Conservation (phyloP, 78 protist genomes). For the Thecamonas trahens region DNA sequence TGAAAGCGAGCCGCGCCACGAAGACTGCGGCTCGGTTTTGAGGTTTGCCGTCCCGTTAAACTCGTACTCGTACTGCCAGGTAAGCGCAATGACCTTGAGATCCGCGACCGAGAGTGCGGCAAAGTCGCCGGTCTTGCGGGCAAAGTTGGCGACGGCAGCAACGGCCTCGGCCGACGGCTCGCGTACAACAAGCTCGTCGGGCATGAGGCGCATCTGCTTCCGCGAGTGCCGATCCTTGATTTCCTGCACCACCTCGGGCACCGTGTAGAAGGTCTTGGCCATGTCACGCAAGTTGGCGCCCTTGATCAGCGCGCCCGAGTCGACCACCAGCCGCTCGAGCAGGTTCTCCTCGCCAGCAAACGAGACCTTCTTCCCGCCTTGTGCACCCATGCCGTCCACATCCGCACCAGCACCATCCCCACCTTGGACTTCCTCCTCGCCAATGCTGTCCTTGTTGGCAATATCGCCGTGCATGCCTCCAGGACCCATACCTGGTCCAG, state of each 20-base stretch:
- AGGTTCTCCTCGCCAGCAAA: too few species aligned
- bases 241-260: background rate
- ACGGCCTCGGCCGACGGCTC: background rate
- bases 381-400: too few species aligned
- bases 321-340: too few species aligned
- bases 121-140: slow-evolving; percentile 1
- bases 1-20: too few species aligned
- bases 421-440: too few species aligned
- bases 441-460: too few species aligned
- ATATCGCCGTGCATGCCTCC: too few species aligned
- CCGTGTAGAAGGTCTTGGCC: background rate
- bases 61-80: slow-evolving; percentile 1
- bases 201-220: background rate
- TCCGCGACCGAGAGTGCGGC: background rate
- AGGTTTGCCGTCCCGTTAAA: background rate
- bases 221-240: background rate
- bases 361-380: too few species aligned
- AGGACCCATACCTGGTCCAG: too few species aligned
- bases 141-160: background rate
- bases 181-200: background rate
- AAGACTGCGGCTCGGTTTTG: background rate
- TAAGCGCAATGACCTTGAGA: slow-evolving; percentile 14
- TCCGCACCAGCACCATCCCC: too few species aligned
- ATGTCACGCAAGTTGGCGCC: too few species aligned
- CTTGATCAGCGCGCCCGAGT: too few species aligned